Percentiles rank a stretch among this genome's conserved stretches.
phyloP scores from a whole-genome alignment of 2,329 filamentous ascomycete genomes.

The Thermothelomyces thermophilus region DNA sequence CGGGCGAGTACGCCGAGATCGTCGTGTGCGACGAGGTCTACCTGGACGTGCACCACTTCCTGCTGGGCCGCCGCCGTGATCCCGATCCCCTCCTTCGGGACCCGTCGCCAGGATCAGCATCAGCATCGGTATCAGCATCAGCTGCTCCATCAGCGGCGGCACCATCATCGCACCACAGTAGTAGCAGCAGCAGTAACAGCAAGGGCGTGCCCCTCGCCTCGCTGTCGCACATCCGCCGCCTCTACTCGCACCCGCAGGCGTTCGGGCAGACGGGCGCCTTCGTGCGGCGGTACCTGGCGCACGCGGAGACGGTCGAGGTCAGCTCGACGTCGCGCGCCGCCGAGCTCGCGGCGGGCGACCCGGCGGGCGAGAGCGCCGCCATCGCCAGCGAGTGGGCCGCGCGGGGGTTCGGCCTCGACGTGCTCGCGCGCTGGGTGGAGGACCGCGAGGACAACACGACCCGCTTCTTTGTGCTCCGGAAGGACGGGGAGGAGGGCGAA shows the following conservation, averaged over 20 bases:
- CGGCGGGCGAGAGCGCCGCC: slow-evolving; percentile 59
- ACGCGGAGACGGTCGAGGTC: slow-evolving; percentile 74
- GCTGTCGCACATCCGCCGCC: slow-evolving; percentile 58
- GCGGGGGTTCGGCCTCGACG: slow-evolving; percentile 56
- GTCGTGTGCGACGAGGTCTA: slow-evolving; percentile 79
- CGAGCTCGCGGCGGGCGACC: slow-evolving; percentile 60
- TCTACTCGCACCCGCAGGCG: slow-evolving; percentile 93
- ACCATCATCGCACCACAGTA: too few species aligned
- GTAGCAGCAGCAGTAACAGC: slow-evolving; percentile 35
- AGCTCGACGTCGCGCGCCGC: slow-evolving; percentile 82
- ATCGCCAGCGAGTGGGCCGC: slow-evolving; percentile 73
- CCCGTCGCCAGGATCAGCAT: background rate
- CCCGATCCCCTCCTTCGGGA: slow-evolving; percentile 28
- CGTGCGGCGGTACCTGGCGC: slow-evolving; percentile 61
- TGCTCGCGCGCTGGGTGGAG: slow-evolving; percentile 65
- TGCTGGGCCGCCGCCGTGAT: slow-evolving; percentile 61
- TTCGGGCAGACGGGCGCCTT: slow-evolving; percentile 86
- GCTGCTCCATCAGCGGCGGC: too few species aligned
- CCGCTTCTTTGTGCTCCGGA: slow-evolving; percentile 63
- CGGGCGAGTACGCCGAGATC: slow-evolving; percentile 57
- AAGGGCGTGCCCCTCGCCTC: slow-evolving; percentile 36
- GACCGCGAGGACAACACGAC: slow-evolving; percentile 72
- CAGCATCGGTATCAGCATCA: background rate
- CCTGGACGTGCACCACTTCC: slow-evolving; percentile 79
- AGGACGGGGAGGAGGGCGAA: slow-evolving; percentile 4